These are phyloP conservation scores for Basidiobolus meristosporus DNA, from an alignment of 371 early-diverging fungal genomes.

Conservation along the genomic window DNA sequence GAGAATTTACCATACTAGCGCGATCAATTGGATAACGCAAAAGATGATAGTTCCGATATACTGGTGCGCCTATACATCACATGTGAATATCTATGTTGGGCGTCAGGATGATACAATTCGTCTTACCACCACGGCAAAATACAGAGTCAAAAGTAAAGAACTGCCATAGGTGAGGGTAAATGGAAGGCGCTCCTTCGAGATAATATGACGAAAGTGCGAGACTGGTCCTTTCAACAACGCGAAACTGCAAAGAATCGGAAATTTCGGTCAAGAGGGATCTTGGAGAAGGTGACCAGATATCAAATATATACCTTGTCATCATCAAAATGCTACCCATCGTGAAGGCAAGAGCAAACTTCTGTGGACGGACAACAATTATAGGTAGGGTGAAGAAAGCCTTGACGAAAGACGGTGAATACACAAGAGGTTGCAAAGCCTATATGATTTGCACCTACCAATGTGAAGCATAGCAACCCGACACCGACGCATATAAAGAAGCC, in stretches of 20 bases:
- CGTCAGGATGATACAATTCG: background rate
- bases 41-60: conserved; percentile 20
- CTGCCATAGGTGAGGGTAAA: conserved; percentile 22
- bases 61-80: conserved; percentile 6
- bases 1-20: conserved; percentile 18
- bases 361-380: background rate
- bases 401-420: background rate
- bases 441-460: background rate
- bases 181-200: conserved; percentile 17
- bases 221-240: conserved; percentile 25
- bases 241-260: conserved; percentile 8
- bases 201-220: conserved; percentile 19
- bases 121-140: conserved; percentile 13
- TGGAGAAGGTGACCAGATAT: background rate
- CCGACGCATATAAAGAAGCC: background rate
- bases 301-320: background rate
- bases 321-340: background rate
- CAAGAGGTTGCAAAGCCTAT: background rate
- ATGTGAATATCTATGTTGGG: background rate
- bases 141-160: conserved; percentile 21
- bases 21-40: conserved; percentile 18
- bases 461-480: background rate
- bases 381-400: conserved; percentile 1
- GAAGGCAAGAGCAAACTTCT: background rate
- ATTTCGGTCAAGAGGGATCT: background rate